Conservation (phyloP, 2,329 filamentous ascomycete genomes). For the Diaporthe sp. region DNA sequence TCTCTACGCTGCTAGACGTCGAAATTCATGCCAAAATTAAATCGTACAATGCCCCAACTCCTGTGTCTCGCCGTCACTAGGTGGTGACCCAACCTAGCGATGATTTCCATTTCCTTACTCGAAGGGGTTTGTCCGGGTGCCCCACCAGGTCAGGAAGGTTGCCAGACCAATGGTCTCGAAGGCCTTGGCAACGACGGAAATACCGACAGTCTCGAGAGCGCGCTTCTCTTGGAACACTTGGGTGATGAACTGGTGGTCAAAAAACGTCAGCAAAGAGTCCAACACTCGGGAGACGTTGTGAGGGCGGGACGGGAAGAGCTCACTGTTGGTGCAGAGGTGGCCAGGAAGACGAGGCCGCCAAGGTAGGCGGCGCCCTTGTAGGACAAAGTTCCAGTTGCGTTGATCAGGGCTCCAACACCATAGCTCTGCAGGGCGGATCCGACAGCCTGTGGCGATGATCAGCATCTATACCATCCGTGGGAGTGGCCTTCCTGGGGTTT, state of each 20-base stretch:
- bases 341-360: constrained; percentile 90
- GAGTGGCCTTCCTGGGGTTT: not conserved
- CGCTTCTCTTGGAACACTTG: constrained; percentile 93
- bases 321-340: constrained; percentile 88
- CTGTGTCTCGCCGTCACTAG: not conserved
- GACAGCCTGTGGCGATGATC: constrained; percentile 49
- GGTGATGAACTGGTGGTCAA: constrained; percentile 74
- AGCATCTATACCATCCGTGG: not conserved
- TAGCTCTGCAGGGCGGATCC: constrained; percentile 92
- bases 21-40: constrained; percentile 10
- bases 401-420: constrained; percentile 89
- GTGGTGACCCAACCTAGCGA: not conserved
- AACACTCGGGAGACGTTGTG: no score
- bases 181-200: constrained; percentile 84
- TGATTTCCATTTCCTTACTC: constrained; percentile 65
- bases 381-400: constrained; percentile 92
- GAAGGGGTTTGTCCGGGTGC: constrained; percentile 93
- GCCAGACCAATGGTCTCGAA: constrained; percentile 94
- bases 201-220: constrained; percentile 87
- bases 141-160: constrained; percentile 96
- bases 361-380: constrained; percentile 98
- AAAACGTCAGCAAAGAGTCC: constrained; percentile 31
- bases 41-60: constrained; percentile 20
- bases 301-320: constrained; percentile 43
- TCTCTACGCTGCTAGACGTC: constrained; percentile 2